phyloP scores from a whole-genome alignment of 192 early-diverging fungal genomes.

The Mortierella hygrophila region DNA sequence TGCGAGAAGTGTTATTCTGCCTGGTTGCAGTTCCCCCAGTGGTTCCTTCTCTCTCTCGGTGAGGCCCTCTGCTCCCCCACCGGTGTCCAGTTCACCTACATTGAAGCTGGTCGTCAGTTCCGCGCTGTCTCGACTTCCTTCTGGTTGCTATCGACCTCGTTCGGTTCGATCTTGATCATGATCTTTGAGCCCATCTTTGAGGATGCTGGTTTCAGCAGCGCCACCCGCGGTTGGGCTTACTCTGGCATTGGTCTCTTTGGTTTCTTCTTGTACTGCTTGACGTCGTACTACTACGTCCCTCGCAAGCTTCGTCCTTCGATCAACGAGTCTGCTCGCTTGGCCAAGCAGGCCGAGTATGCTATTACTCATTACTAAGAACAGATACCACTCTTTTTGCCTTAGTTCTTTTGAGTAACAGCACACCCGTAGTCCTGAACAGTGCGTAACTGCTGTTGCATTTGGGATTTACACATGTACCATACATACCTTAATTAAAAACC shows the following conservation, averaged over 20 bases:
- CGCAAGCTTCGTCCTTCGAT: conserved; percentile 51
- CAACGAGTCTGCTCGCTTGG: conserved; percentile 48
- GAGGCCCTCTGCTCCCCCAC: conserved; percentile 71
- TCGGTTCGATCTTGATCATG: conserved; percentile 58
- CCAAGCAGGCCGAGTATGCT: conserved; percentile 48
- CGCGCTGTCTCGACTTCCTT: conserved; percentile 67
- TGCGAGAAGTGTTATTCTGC: conserved; percentile 47
- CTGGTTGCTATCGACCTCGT: conserved; percentile 65
- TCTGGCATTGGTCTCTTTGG: conserved; percentile 53
- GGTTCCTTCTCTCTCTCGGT: conserved; percentile 68
- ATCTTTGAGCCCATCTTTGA: conserved; percentile 46
- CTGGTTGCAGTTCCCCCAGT: conserved; percentile 60
- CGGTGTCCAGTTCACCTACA: conserved; percentile 76
- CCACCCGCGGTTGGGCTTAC: conserved; percentile 37
- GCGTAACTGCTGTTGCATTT: neutral
- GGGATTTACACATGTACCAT: conserved; percentile 9
- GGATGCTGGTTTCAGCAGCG: neutral
- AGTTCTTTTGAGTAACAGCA: neutral
- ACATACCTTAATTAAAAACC: conserved; percentile 8
- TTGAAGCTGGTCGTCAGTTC: conserved; percentile 71
- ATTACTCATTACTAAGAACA: conserved; percentile 22
- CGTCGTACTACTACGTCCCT: conserved; percentile 37
- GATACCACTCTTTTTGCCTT: neutral
- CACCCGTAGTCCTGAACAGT: neutral
- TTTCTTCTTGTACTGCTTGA: conserved; percentile 39